These are phyloP conservation scores for Aspergillus eucalypticola DNA, from an alignment of 2,329 filamentous ascomycete genomes.

Conservation along the genomic window DNA sequence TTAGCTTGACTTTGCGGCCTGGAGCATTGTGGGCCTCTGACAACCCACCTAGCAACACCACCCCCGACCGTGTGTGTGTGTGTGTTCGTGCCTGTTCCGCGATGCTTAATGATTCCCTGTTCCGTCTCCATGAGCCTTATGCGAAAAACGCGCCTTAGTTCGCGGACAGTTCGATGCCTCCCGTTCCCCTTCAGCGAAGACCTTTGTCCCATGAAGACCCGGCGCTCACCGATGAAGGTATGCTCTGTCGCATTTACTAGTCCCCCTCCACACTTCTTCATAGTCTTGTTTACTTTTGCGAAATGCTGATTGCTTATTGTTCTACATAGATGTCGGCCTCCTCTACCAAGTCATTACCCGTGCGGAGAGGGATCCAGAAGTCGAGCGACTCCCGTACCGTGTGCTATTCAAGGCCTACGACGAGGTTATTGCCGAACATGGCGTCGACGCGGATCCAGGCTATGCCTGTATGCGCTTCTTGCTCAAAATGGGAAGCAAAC, in stretches of 20 bases:
- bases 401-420: constrained; percentile 83
- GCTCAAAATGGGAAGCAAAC: constrained; percentile 70
- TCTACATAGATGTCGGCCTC: constrained; percentile 69
- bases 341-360: constrained; percentile 73
- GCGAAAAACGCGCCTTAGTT: constrained; percentile 47
- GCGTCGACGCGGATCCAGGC: constrained; percentile 70
- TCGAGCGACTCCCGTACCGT: constrained; percentile 68
- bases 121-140: constrained; percentile 45
- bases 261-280: neutral
- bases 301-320: neutral
- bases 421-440: constrained; percentile 68
- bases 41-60: neutral
- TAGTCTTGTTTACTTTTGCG: neutral
- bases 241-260: constrained; percentile 11
- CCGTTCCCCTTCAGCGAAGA: constrained; percentile 45
- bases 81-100: constrained; percentile 20
- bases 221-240: constrained; percentile 63
- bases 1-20: constrained; percentile 2
- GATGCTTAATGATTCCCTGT: constrained; percentile 39
- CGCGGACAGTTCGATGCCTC: constrained; percentile 53
- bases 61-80: constrained; percentile 15
- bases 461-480: constrained; percentile 75
- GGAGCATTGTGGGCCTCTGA: constrained; percentile 7
- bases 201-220: constrained; percentile 43
- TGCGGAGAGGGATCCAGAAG: constrained; percentile 67